Conservation (phyloP, 176 grass and related monocot species). For the Oropetium thomaeum region DNA sequence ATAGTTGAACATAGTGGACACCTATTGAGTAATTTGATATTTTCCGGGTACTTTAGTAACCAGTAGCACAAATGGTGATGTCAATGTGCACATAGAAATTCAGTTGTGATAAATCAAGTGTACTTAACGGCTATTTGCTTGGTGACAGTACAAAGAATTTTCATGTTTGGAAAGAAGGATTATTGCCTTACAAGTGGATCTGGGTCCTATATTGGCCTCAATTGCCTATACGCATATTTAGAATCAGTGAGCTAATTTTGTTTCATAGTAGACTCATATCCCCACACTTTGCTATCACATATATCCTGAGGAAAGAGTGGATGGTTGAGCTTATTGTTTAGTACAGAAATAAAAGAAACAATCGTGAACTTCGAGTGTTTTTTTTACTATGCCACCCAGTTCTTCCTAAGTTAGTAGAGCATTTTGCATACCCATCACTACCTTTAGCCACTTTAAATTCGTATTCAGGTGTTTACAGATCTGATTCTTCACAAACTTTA, state of each 20-base stretch:
- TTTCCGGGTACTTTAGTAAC: background rate
- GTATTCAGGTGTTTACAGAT: background rate
- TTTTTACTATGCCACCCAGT: background rate
- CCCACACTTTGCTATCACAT: background rate
- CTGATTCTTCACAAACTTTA: background rate
- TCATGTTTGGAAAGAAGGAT: background rate
- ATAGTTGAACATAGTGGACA: conserved; percentile 18
- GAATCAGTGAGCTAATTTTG: background rate
- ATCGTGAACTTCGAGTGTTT: background rate
- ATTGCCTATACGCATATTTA: background rate
- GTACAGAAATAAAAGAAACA: background rate
- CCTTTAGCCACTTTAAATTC: conserved; percentile 11
- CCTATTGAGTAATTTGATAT: conserved; percentile 8
- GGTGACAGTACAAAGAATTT: background rate
- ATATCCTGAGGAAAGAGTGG: background rate
- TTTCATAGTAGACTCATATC: background rate
- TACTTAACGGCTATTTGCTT: conserved; percentile 8
- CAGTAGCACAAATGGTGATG: background rate
- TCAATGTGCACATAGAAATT: background rate
- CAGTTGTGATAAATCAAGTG: background rate
- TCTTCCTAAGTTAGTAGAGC: background rate
- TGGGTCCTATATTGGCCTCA: background rate
- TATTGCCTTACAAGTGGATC: background rate
- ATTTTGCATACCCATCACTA: background rate
- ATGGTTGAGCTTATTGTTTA: background rate